Conservation (phyloP, 2,329 filamentous ascomycete genomes). For the Fusarium dimerum region DNA sequence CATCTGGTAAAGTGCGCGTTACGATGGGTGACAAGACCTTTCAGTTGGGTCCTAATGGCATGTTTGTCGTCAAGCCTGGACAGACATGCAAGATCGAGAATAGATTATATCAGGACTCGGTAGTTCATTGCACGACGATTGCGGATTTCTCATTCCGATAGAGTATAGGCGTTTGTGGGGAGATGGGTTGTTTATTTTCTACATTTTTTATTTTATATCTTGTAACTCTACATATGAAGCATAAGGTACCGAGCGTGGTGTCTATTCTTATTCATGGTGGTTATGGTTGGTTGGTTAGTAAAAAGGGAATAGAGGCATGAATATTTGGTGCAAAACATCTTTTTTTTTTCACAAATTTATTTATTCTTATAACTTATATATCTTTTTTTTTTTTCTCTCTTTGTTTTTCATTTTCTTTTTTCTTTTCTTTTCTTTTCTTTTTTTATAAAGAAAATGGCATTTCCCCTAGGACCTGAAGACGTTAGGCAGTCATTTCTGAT, state of each 20-base stretch:
- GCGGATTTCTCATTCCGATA: constrained; percentile 20
- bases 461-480: too few species aligned
- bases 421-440: too few species aligned
- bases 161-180: background rate
- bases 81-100: constrained; percentile 43
- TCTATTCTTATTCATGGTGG: background rate
- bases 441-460: too few species aligned
- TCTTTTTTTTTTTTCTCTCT: background rate
- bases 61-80: constrained; percentile 45
- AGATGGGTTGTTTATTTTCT: background rate
- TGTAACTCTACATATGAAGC: background rate
- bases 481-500: too few species aligned
- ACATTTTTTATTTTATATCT: background rate
- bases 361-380: background rate
- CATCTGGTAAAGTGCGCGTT: constrained; percentile 43
- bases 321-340: background rate
- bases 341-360: too few species aligned
- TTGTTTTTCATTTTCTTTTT: too few species aligned
- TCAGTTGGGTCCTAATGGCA: constrained; percentile 44
- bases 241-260: background rate
- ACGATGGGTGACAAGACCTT: constrained; percentile 40
- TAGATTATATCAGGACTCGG: constrained; percentile 44
- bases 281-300: background rate
- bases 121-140: constrained; percentile 43
- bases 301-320: constrained; percentile 8